A percentile compares a stretch with the other conserved stretches of the same genome.
These are phyloP conservation scores for Colletotrichum tanaceti DNA, from an alignment of 2,329 filamentous ascomycete genomes.

Conservation along the genomic window DNA sequence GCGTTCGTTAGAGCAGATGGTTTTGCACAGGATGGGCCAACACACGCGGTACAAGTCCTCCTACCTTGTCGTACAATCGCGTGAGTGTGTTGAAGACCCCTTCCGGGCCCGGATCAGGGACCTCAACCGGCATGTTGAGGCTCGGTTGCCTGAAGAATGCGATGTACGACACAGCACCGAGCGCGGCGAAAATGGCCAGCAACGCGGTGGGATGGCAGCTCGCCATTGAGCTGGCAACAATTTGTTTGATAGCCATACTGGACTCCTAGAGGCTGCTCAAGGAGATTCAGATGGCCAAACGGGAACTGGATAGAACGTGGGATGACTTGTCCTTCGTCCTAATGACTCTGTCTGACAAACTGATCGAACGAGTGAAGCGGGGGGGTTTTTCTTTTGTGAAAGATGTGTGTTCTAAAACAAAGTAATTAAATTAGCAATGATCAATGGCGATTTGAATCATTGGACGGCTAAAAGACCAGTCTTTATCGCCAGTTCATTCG, in stretches of 20 bases:
- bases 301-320: no score
- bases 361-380: no score
- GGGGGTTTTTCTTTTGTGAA: no score
- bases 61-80: constrained; percentile 24
- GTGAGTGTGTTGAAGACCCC: constrained; percentile 26
- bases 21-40: not conserved
- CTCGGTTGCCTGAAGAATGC: constrained; percentile 16
- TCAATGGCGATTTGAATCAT: no score
- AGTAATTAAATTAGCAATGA: no score
- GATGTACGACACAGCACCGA: constrained; percentile 12
- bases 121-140: constrained; percentile 14
- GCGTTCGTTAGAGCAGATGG: not conserved
- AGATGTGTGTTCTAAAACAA: no score
- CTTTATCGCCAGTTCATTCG: no score
- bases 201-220: constrained; percentile 15
- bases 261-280: not conserved
- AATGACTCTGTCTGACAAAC: no score
- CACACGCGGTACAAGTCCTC: not conserved
- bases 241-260: constrained; percentile 19
- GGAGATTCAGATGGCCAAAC: no score
- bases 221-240: not conserved
- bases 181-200: constrained; percentile 1
- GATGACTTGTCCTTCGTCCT: no score
- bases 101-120: constrained; percentile 24
- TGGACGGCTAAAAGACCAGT: no score